Base-by-base conservation (phyloP, 345 rosid species). In the Zanthoxylum bungeanum region DNA sequence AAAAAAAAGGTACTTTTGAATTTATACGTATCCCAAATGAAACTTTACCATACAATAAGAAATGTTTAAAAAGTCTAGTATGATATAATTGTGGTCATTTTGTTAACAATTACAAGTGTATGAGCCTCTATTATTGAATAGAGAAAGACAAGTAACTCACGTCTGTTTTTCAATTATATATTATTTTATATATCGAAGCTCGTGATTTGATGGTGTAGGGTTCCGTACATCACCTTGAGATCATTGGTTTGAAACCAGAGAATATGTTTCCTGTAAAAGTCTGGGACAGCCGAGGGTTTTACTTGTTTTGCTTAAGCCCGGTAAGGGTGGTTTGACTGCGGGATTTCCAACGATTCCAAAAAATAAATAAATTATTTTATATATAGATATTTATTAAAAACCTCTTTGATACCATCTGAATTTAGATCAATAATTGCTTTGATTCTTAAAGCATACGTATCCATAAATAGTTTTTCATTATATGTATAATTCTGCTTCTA, bases 121-220 rank as follows among this genome's bases (percentile, higher is more conserved):
- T 16, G 60, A 31, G 1, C 44, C 76, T 68, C 82, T 42, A 79
- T 80, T 46, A 80, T 80, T 80, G 83, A 73, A 52, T 67, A 40
- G 62, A 70, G 56, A 70, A 47, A 56, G 80, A 69, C 73, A 76
- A 70, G 58, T 40, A 31, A 34, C 66, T 67, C 71, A 78, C 81
- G 78, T 74, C 67, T 78, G 64, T 33, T n/a, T 19, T 53, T 5
- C 31, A 68, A 36, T 57, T 49, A n/a, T 58, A 49, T 51, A 74
- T 57, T 24, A 62, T 11, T n/a, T n/a, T n/a, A n/a, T n/a, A n/a
- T n/a, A n/a, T n/a, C n/a, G n/a, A n/a, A n/a, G n/a, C n/a, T n/a
- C n/a, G n/a, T n/a, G n/a, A n/a, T n/a, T n/a, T n/a, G n/a, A n/a
- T n/a, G n/a, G n/a, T n/a, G n/a, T n/a, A n/a, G n/a, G n/a, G n/a